These are phyloP conservation scores for Phaeotremella fagi DNA, from an alignment of 768 basidiomycete genomes.

Conservation along the genomic window DNA sequence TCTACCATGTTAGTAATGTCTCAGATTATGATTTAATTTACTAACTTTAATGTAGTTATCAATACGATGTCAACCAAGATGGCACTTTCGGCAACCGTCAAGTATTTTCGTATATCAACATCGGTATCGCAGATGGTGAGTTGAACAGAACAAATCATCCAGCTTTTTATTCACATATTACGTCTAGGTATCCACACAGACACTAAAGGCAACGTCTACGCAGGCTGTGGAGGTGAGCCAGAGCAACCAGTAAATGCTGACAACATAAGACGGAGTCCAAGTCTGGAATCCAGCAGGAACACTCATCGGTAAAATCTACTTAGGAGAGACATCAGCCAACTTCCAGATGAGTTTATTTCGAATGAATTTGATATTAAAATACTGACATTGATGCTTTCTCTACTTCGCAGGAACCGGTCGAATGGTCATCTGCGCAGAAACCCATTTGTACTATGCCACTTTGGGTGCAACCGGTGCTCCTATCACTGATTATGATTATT, in stretches of 20 bases:
- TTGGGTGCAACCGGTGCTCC: slow-evolving; percentile 29
- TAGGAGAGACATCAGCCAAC: slow-evolving; percentile 33
- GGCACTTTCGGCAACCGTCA: slow-evolving; percentile 31
- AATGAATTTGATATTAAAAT: not conserved
- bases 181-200: slow-evolving; percentile 39
- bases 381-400: not conserved
- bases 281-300: slow-evolving; percentile 39
- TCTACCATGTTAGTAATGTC: slow-evolving; percentile 59
- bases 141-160: not conserved
- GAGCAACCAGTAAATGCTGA: not conserved
- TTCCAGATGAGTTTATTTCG: slow-evolving; percentile 18
- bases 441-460: slow-evolving; percentile 30
- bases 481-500: slow-evolving; percentile 20
- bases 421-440: slow-evolving; percentile 43
- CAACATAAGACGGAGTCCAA: slow-evolving; percentile 33
- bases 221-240: slow-evolving; percentile 17
- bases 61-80: slow-evolving; percentile 33
- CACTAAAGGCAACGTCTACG: slow-evolving; percentile 37
- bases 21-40: not conserved
- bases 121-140: slow-evolving; percentile 34
- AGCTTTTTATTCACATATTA: not conserved
- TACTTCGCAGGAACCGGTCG: slow-evolving; percentile 39
- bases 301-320: slow-evolving; percentile 44
- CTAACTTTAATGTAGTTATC: slow-evolving; percentile 31
- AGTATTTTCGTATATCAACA: slow-evolving; percentile 36